Conservation (phyloP, 1,284 basidiomycete species). For the Tausonia pullulans region DNA sequence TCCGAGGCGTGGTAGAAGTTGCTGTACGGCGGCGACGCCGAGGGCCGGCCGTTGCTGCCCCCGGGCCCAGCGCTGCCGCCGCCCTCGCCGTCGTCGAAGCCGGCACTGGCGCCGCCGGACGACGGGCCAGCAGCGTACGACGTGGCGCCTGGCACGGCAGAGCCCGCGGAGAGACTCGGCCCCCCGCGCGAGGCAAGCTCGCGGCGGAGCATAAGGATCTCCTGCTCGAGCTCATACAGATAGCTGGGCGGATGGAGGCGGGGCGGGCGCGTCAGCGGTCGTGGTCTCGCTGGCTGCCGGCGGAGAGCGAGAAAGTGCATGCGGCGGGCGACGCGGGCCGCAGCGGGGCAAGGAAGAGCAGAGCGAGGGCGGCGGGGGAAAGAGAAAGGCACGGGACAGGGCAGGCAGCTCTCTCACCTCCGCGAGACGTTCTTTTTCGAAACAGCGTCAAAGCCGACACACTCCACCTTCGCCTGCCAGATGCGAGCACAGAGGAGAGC, state of each 20-base stretch:
- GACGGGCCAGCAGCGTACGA: background rate
- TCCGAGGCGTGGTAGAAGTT: conserved; percentile 5
- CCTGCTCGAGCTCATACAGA: conserved; percentile 35
- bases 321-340: too few relatives aligned
- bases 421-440: conserved; percentile 37
- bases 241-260: conserved; percentile 25
- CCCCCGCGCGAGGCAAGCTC: conserved; percentile 26
- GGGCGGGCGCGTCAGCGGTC: too few relatives aligned
- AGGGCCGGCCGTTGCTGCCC: too few relatives aligned
- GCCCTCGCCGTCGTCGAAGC: background rate
- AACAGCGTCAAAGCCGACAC: conserved; percentile 38
- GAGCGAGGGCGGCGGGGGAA: too few relatives aligned
- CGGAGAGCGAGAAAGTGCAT: too few relatives aligned
- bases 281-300: too few relatives aligned
- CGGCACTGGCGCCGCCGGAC: background rate
- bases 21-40: conserved; percentile 4
- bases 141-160: too few relatives aligned
- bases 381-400: too few relatives aligned
- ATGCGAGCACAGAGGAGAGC: conserved; percentile 21
- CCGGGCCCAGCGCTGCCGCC: background rate
- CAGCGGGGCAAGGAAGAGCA: too few relatives aligned
- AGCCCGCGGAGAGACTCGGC: too few relatives aligned
- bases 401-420: conserved; percentile 28
- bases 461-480: conserved; percentile 36
- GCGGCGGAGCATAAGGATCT: conserved; percentile 31